Base-by-base conservation (phyloP, 2,329 filamentous ascomycete species). In the Pseudocercospora ulei region DNA sequence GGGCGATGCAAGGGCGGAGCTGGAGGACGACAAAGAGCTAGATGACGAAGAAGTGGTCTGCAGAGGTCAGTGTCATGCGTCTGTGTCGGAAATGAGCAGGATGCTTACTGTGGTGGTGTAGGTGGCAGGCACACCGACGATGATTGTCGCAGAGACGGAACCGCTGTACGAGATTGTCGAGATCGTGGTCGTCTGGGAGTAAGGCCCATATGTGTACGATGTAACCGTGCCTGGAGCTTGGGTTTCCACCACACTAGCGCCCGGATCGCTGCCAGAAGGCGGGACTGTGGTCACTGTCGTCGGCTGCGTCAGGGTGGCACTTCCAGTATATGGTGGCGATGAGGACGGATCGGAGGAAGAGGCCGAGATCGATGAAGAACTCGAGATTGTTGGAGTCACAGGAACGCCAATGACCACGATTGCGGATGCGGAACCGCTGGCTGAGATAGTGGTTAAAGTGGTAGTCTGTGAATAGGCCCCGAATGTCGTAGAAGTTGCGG, bases 271-370 rank as follows among this genome's bases (percentile, higher is more conserved):
- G 11, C 22, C 22, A 14, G 20, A 26, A 9, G 30, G 17, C 5
- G 38, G 14, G 11, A 35, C 22, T 5, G 38, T 40, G 4, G 38
- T 40, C 5, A 40, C 29, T 4, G 30, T 40, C 17, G 29, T 35
- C 4, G 29, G 38, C 7, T 31, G 27, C n/a, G 30, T 27, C n/a
- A 40, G 25, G 14, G 17, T 19, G 3, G 28, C 16, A 16, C 14
- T 17, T 20, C 28, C 28, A 31, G 28, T 31, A 12, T 16, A 31
- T 17, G 13, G 11, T 20, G 13, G 16, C 17, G 28, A 16, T 3
- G 28, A 19, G 13, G 33, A 33, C n/a, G 14, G 3, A 17, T 7
- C 22, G n/a, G 29, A 17, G 13, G 28, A 34, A 2, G 27, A 22
- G 11, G 18, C 18, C 5, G 33, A 25, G 12, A 13, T 18, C 7